Base-by-base conservation (phyloP, 2,329 filamentous ascomycete genomes). In the Phaeosphaeriaceae sp. region DNA sequence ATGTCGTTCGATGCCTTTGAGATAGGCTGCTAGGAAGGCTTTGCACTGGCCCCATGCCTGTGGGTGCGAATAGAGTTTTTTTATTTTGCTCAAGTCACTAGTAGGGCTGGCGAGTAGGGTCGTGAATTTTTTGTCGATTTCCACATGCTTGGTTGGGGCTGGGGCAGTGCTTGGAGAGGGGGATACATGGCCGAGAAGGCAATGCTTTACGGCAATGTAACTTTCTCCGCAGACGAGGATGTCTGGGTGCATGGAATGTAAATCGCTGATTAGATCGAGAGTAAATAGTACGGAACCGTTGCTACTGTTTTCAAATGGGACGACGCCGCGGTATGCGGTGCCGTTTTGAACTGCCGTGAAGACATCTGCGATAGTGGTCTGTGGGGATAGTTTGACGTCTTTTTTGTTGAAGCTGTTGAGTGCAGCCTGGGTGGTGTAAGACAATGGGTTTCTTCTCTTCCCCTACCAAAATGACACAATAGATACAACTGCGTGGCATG, bases 11-110 rank as follows among this genome's bases (percentile, higher is more conserved):
- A 87, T 80, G 36, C 84, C 84, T 60, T 86, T 86, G 54, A 96
- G 83, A 63, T 89, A 79, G 21, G 80, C 77, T 7, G 81, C 79
- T 20, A 97, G 82, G 74, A 96, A 96, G 7, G 69, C 74, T 36
- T 86, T 86, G 74, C 92, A 97, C 76, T 99, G 94, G 20, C 92
- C 92, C 80, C 94, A 96, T 21, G 92, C 94, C 75, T 99, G 94
- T 8, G 93, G 92, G 74, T 99, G 94, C 18, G 90, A 94, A 77
- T 96, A 96, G 33, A 99, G 75, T 65, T 87, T 87, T 61, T 81
- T 83, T 64, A 97, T 82, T 61, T 87, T 80, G 46, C 76, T 73
- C 54, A 92, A 73, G 55, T 77, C 75, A 2, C 15, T 8, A 2
- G 8, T 32, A 9, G 42, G 48, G 7, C 20, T 29, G 13, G 44